A percentile compares a stretch with the other conserved stretches of the same genome.
Conservation (phyloP, 306 rosid species). For the Sophora flavescens region DNA sequence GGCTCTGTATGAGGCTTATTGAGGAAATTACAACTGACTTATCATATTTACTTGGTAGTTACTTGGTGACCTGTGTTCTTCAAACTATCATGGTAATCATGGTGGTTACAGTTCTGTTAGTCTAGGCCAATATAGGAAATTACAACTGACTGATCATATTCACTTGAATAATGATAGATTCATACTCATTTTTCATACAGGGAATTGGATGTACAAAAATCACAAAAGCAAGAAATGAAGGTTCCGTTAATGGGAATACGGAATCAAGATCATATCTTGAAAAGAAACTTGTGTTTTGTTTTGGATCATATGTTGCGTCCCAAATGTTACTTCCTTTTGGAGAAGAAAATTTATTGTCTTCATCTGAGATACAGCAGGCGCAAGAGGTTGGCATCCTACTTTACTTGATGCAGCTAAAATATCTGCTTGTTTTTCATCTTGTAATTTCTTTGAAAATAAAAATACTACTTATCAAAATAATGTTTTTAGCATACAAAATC, state of each 20-base stretch:
- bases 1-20: not conserved
- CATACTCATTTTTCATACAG: conserved; percentile 53
- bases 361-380: conserved; percentile 82
- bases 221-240: conserved; percentile 77
- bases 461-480: conserved; percentile 17
- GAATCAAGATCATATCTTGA: conserved; percentile 98
- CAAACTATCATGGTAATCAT: not conserved
- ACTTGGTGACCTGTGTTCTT: not conserved
- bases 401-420: conserved; percentile 36
- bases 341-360: conserved; percentile 89
- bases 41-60: not conserved
- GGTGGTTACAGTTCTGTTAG: conserved; percentile 28
- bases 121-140: conserved; percentile 32
- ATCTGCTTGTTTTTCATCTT: conserved; percentile 39
- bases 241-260: conserved; percentile 66
- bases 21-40: not conserved
- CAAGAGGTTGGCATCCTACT: conserved; percentile 77
- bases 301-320: conserved; percentile 90
- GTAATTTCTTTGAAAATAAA: conserved; percentile 21
- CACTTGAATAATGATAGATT: conserved; percentile 42
- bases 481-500: conserved; percentile 33
- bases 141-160: conserved; percentile 1
- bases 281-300: conserved; percentile 95
- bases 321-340: conserved; percentile 96
- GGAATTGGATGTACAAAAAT: conserved; percentile 98